These are phyloP conservation scores for Monosporozyma yasuniensis DNA, from an alignment of 805 yeast genomes.

Conservation along the genomic window DNA sequence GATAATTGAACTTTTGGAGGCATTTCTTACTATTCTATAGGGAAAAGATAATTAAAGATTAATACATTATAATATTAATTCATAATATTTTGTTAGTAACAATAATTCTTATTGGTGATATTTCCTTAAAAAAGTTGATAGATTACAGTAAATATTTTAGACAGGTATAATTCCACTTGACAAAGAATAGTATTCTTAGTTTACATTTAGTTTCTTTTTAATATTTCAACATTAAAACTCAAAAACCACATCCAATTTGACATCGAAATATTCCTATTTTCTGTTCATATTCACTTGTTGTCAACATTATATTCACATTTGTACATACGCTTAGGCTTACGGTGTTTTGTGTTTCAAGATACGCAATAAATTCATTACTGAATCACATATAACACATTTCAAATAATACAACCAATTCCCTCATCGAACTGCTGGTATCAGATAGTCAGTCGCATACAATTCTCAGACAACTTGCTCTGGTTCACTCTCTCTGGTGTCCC, in stretches of 20 bases:
- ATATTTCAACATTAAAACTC: neutral
- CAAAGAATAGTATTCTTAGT: too few species aligned
- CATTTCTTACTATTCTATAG: constrained; percentile 44
- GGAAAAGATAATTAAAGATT: neutral
- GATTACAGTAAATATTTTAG: too few species aligned
- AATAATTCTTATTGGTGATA: neutral
- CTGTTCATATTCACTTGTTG: neutral
- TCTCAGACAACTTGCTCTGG: neutral
- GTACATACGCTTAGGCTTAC: constrained; percentile 15
- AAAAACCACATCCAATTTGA: too few species aligned
- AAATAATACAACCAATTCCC: neutral
- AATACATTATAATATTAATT: neutral
- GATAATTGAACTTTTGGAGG: constrained; percentile 99
- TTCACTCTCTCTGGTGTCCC: neutral
- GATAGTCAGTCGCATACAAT: neutral
- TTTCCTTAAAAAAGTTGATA: neutral
- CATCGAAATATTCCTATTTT: neutral
- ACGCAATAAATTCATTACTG: neutral
- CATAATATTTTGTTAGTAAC: neutral
- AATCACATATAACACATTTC: neutral
- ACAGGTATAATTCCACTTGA: too few species aligned
- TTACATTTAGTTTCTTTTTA: neutral
- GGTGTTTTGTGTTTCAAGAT: constrained; percentile 1
- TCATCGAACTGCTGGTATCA: neutral
- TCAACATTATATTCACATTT: neutral